Evolutionary conservation across 2,329 filamentous ascomycete genomes (phyloP), one percentile per base, ranked within the genome.

Genomic region (Hortaea sp.): DNA sequence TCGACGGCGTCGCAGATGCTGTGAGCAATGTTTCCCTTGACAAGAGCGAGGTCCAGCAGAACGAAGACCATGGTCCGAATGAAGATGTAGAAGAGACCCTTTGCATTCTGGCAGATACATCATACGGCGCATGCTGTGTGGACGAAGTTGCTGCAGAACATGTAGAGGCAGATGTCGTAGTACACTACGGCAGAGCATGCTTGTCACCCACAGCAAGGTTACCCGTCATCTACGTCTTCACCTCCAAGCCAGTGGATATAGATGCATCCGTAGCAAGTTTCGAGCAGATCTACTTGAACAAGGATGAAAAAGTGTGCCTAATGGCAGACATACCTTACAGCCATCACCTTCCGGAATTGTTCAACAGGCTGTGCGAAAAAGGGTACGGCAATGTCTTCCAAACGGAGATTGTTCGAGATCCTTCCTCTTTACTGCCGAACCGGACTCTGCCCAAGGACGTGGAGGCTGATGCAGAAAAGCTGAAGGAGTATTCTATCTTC

Each of bases 91-190:
- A 66, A 39, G 66, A 69, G 45, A 67, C 74, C 51, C 73, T 97
- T 44, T 94, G 85, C 57, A 89, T 98, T 49, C 72, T 98, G 12
- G 92, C 84, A 30, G 92, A 98, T 65, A 97, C 92, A 2, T 95
- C 90, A 1, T 98, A 97, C 66, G 94, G 92, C 49, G 84, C 90
- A 0, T 98, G 92, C 68, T 98, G 92, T 60, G 89, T 97, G 12
- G 92, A 98, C 60, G 92, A 98, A 69, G 83, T 97, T 37, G 92
- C 92, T 0, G 92, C 92, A 2, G 89, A 98, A 64, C 92, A 98
- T 63, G 84, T 88, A 11, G 77, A 88, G 58, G 89, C 92, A 5
- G 84, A 97, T 51, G 86, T 88, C 0, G 85, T 97, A 1, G 83
- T 98, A 10, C 92, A 98, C 64, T 98, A 97, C 58, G 92, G 92